Percentiles rank a stretch among this genome's conserved stretches.
Conservation (phyloP, 345 rosid genomes). For the Lenwebbia sp. region DNA sequence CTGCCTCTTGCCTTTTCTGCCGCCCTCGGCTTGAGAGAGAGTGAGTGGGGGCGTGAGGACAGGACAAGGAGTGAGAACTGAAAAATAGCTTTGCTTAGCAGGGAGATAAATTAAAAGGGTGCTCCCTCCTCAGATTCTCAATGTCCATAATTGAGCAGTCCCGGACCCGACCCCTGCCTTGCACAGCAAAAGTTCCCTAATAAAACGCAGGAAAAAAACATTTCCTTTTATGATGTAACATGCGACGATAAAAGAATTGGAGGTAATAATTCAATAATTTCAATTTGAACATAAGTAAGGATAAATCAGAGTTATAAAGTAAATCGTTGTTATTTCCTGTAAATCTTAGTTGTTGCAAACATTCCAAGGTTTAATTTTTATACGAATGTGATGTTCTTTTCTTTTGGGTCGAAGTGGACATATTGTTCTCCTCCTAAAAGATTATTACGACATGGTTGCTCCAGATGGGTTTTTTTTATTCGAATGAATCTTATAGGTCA, state of each 20-base stretch:
- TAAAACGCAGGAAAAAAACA: background rate
- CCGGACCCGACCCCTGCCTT: background rate
- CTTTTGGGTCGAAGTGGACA: background rate
- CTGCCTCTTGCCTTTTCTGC: background rate
- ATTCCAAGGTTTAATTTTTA: background rate
- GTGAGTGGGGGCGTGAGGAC: background rate
- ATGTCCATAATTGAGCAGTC: background rate
- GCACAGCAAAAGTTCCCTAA: background rate
- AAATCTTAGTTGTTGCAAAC: background rate
- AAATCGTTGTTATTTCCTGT: background rate
- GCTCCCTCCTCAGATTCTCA: background rate
- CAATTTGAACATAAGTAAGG: too few species aligned
- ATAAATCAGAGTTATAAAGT: background rate
- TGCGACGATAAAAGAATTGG: too few species aligned
- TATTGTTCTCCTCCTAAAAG: background rate
- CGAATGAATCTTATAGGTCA: background rate
- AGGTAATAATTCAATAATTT: too few species aligned
- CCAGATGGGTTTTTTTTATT: background rate
- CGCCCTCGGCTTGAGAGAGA: background rate
- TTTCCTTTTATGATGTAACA: too few species aligned
- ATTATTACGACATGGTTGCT: background rate
- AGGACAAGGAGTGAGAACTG: background rate
- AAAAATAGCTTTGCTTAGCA: background rate
- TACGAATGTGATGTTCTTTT: background rate
- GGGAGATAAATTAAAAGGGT: background rate